These are phyloP conservation scores for Leccinum subgranulosum DNA, from an alignment of 768 basidiomycete genomes.

Conservation along the genomic window DNA sequence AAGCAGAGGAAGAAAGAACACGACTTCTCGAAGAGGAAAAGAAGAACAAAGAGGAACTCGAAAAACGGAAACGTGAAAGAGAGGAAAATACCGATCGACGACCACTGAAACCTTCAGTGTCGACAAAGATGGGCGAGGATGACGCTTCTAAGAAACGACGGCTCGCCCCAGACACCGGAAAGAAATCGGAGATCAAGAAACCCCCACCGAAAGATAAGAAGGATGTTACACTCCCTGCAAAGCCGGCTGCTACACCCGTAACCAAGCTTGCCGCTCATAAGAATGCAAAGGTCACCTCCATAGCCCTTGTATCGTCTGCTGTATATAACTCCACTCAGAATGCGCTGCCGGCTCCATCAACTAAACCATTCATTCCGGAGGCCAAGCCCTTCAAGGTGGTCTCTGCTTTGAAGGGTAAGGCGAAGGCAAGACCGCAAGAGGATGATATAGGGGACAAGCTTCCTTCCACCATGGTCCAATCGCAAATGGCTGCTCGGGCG, in stretches of 20 bases:
- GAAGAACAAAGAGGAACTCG: constrained; percentile 68
- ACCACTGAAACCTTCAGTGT: constrained; percentile 43
- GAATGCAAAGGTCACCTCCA: constrained; percentile 31
- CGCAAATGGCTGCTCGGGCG: constrained; percentile 68
- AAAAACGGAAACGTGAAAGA: constrained; percentile 77
- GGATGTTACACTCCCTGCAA: constrained; percentile 26
- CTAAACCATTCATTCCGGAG: constrained; percentile 30
- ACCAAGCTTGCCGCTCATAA: constrained; percentile 33
- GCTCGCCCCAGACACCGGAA: constrained; percentile 47
- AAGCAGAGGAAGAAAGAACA: constrained; percentile 73
- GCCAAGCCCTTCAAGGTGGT: constrained; percentile 37
- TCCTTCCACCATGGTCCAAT: constrained; percentile 61
- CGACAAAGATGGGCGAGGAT: constrained; percentile 70
- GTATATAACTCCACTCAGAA: constrained; percentile 40
- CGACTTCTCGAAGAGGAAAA: constrained; percentile 64
- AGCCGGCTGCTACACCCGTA: constrained; percentile 24
- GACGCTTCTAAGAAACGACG: constrained; percentile 73
- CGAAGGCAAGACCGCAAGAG: constrained; percentile 44
- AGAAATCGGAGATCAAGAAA: constrained; percentile 61
- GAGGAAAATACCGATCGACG: constrained; percentile 75
- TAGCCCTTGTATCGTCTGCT: constrained; percentile 36
- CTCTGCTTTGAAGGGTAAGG: constrained; percentile 44
- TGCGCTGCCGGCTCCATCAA: constrained; percentile 22
- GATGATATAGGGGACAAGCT: constrained; percentile 48
- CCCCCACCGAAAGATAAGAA: constrained; percentile 54